phyloP scores from a whole-genome alignment of 2,329 filamentous ascomycete species.

The Diplodia sapinea region DNA sequence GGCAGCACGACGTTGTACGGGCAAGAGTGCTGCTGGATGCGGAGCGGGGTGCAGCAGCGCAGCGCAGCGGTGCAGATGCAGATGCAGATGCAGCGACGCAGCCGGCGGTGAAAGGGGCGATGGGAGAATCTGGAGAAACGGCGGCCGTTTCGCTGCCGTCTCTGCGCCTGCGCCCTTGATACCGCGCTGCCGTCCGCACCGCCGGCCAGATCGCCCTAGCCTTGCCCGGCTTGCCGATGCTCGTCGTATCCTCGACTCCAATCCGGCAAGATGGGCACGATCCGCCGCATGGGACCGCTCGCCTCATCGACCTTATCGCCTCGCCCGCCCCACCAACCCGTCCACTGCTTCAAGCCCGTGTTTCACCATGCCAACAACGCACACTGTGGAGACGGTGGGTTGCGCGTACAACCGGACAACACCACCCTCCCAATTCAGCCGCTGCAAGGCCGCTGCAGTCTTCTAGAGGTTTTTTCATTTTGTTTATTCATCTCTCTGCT shows the following conservation, averaged over 20 bases:
- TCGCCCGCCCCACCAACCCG: neutral
- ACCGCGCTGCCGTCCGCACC: slow-evolving; percentile 5
- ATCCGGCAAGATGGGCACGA: neutral
- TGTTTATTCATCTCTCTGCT: no score
- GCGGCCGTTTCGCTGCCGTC: slow-evolving; percentile 6
- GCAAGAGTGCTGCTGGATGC: slow-evolving; percentile 6
- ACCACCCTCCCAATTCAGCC: no score
- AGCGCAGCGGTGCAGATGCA: no score
- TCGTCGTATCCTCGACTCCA: neutral
- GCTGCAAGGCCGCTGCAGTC: no score
- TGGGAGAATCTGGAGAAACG: neutral
- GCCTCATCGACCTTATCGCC: neutral
- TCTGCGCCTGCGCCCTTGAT: slow-evolving; percentile 3
- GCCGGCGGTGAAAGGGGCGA: neutral
- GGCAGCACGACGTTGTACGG: slow-evolving; percentile 13
- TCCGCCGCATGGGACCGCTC: slow-evolving; percentile 3
- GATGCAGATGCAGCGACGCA: neutral
- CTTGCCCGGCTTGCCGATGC: no score
- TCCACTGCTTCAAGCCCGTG: neutral
- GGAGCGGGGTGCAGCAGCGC: neutral
- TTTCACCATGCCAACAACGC: neutral
- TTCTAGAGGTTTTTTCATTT: no score
- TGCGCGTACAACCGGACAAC: neutral
- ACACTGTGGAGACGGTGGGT: neutral
- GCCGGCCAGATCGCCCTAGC: neutral